phyloP scores from a whole-genome alignment of 805 yeast genomes.

The Nematodospora valgi region DNA sequence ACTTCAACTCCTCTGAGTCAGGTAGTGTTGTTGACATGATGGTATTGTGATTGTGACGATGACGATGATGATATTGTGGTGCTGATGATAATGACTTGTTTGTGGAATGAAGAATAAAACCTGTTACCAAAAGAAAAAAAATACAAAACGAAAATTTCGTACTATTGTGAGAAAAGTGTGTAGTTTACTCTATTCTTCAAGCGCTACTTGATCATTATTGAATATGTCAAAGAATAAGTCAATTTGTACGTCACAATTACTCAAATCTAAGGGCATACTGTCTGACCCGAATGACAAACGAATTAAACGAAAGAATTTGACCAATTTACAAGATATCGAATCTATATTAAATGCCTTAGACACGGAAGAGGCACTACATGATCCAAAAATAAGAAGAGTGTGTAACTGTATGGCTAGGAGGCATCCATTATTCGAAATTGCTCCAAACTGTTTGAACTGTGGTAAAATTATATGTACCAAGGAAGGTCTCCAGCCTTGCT shows the following conservation, averaged over 20 bases:
- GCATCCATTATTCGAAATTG: slow-evolving; percentile 84
- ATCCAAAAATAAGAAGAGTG: slow-evolving; percentile 17
- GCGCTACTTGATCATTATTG: not conserved
- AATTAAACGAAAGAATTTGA: slow-evolving; percentile 45
- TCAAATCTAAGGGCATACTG: slow-evolving; percentile 34
- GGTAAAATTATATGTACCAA: slow-evolving; percentile 89
- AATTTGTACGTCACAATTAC: slow-evolving; percentile 46
- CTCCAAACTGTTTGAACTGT: slow-evolving; percentile 91
- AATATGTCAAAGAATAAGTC: slow-evolving; percentile 15
- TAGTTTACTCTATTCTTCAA: slow-evolving; percentile 1
- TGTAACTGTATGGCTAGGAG: slow-evolving; percentile 86
- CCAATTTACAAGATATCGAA: slow-evolving; percentile 62
- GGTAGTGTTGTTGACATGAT: slow-evolving; percentile 2
- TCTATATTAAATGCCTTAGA: slow-evolving; percentile 57
- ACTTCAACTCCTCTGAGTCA: slow-evolving; percentile 17
- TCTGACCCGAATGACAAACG: slow-evolving; percentile 22
- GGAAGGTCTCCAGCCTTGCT: slow-evolving; percentile 90
- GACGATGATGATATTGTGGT: too few relatives aligned
- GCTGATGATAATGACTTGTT: too few relatives aligned
- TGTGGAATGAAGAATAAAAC: too few relatives aligned
- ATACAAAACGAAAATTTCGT: not conserved
- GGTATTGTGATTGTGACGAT: too few relatives aligned
- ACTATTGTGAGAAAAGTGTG: too few relatives aligned
- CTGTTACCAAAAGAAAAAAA: not conserved
- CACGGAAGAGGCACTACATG: slow-evolving; percentile 8